Evolutionary conservation across 495 filamentous ascomycete species (phyloP).

Genomic region (Choiromyces venosus): DNA sequence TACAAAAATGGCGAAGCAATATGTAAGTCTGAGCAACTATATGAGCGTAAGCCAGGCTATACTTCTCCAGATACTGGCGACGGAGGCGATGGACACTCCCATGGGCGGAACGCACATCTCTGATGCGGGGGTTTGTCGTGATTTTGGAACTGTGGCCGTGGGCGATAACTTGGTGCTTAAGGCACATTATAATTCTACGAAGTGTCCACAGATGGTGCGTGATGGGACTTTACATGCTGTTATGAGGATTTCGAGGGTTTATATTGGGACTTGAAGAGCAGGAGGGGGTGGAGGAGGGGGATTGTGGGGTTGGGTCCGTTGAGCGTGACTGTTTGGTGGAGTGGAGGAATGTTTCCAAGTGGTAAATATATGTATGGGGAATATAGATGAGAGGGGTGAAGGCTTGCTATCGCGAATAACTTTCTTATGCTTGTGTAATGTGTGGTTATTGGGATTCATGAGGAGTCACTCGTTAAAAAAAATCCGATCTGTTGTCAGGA

Average conservation of each 20-base stretch:
- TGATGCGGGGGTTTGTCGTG: no score
- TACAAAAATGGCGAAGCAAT: conserved; percentile 17
- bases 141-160: no score
- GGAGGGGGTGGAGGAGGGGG: background rate
- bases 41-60: no score
- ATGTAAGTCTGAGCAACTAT: conserved; percentile 16
- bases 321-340: background rate
- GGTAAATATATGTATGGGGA: background rate
- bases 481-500: no score
- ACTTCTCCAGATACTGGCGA: no score
- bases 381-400: background rate
- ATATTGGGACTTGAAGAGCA: background rate
- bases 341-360: background rate
- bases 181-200: background rate
- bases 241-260: background rate
- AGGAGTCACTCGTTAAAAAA: background rate
- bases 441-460: background rate
- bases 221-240: background rate
- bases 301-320: background rate
- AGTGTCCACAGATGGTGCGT: background rate
- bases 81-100: no score
- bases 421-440: background rate
- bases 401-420: background rate
- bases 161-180: no score
- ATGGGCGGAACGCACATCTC: no score